Conservation (phyloP, 106 monocot species). For the Gastrodia elata region DNA sequence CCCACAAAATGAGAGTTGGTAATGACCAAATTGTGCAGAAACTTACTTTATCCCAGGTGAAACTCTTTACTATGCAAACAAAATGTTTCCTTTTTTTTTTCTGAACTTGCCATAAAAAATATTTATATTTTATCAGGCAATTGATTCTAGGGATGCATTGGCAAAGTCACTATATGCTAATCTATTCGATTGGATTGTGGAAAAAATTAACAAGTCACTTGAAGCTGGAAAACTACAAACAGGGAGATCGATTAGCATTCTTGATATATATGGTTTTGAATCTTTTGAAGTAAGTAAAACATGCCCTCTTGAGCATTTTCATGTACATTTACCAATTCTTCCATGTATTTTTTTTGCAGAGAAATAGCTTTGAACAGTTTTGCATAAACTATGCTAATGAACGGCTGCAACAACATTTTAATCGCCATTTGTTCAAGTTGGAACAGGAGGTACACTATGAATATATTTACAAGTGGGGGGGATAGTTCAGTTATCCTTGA, state of each 20-base stretch:
- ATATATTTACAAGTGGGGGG: too few species aligned
- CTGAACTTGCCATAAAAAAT: not conserved
- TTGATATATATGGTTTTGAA: constrained; percentile 98
- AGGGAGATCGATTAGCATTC: constrained; percentile 92
- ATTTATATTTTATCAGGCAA: constrained; percentile 44
- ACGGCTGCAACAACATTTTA: constrained; percentile 95
- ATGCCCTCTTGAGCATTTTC: not conserved
- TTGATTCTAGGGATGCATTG: constrained; percentile 86
- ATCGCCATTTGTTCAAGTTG: constrained; percentile 89
- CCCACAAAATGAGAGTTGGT: constrained; percentile 76
- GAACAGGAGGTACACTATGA: constrained; percentile 73
- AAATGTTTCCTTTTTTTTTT: not conserved
- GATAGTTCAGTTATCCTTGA: too few species aligned
- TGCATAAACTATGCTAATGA: constrained; percentile 99
- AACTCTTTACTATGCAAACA: not conserved
- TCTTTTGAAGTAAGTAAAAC: constrained; percentile 65
- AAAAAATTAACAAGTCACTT: constrained; percentile 81
- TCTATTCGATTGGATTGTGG: constrained; percentile 89
- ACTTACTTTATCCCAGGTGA: constrained; percentile 85
- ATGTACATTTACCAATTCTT: not conserved
- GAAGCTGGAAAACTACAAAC: constrained; percentile 67
- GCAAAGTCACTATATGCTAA: constrained; percentile 93
- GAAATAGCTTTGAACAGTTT: constrained; percentile 94
- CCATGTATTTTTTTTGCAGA: constrained; percentile 29
- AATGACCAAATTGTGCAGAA: constrained; percentile 81